phyloP scores from a whole-genome alignment of 306 rosid genomes.

The Crotalaria pallida region DNA sequence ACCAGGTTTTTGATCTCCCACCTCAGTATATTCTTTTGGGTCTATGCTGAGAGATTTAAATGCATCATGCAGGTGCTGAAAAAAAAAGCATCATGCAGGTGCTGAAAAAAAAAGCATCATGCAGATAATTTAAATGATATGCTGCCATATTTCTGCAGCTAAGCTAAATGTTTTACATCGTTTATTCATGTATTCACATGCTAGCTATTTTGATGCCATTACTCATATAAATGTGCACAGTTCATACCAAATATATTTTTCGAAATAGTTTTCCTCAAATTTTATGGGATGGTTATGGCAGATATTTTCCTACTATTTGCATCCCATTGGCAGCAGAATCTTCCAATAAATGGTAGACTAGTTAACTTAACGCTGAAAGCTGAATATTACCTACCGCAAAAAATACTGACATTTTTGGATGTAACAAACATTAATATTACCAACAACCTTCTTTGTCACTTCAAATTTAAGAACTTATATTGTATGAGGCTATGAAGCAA shows the following conservation, averaged over 20 bases:
- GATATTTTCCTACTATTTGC: not conserved
- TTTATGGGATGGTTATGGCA: not conserved
- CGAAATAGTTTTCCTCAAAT: not conserved
- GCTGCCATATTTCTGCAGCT: not conserved
- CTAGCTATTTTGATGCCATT: not conserved
- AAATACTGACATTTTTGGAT: not conserved
- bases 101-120: constrained; percentile 1
- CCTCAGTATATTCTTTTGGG: not conserved
- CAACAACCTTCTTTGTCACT: not conserved
- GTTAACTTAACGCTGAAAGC: not conserved
- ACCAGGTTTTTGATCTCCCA: constrained; percentile 41
- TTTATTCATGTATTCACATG: too few relatives aligned
- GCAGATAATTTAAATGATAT: too few relatives aligned
- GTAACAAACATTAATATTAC: not conserved
- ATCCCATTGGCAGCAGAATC: not conserved
- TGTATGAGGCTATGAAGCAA: not conserved
- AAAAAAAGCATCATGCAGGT: constrained; percentile 6
- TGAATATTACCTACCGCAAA: too few relatives aligned
- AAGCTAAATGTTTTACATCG: not conserved
- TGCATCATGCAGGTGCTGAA: not conserved
- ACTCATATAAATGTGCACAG: not conserved
- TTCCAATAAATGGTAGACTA: not conserved
- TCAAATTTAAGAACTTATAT: not conserved
- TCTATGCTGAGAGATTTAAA: not conserved
- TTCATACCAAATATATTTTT: not conserved